These are phyloP conservation scores for Beauveria brongniartii DNA, from an alignment of 2,329 filamentous ascomycete species.

Conservation along the genomic window DNA sequence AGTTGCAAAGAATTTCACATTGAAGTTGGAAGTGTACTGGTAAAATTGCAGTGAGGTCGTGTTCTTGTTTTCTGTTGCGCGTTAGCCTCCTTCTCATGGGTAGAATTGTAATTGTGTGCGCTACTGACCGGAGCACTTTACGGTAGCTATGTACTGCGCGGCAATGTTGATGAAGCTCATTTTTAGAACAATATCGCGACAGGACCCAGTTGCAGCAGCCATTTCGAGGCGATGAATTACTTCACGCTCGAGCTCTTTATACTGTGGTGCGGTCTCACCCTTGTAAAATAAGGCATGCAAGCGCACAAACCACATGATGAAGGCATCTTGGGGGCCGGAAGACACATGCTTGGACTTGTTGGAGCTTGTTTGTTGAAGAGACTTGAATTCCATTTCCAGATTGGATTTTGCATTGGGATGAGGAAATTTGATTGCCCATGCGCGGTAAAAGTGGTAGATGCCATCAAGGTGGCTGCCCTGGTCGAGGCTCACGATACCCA, in stretches of 20 bases:
- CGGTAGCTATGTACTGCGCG: conserved; percentile 62
- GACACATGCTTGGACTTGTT: conserved; percentile 28
- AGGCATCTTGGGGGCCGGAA: conserved; percentile 48
- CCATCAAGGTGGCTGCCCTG: conserved; percentile 74
- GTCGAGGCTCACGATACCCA: conserved; percentile 75
- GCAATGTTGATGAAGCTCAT: conserved; percentile 81
- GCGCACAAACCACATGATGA: conserved; percentile 75
- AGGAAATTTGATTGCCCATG: conserved; percentile 65
- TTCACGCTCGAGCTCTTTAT: conserved; percentile 77
- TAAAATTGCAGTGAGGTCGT: conserved; percentile 38
- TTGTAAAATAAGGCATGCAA: conserved; percentile 80
- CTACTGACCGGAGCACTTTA: conserved; percentile 26
- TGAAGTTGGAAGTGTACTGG: conserved; percentile 66
- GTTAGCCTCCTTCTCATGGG: conserved; percentile 13
- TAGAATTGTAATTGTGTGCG: neutral
- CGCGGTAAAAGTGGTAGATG: conserved; percentile 83
- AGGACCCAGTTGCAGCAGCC: conserved; percentile 59
- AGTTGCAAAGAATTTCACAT: conserved; percentile 66
- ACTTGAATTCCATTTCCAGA: conserved; percentile 67
- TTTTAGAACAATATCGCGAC: conserved; percentile 62
- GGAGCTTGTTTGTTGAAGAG: conserved; percentile 34
- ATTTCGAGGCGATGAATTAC: conserved; percentile 71
- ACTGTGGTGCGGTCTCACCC: conserved; percentile 64
- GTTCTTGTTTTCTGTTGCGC: conserved; percentile 36
- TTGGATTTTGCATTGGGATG: conserved; percentile 69